Conservation (phyloP, 1,284 basidiomycete species). For the Tylopilus sp. region DNA sequence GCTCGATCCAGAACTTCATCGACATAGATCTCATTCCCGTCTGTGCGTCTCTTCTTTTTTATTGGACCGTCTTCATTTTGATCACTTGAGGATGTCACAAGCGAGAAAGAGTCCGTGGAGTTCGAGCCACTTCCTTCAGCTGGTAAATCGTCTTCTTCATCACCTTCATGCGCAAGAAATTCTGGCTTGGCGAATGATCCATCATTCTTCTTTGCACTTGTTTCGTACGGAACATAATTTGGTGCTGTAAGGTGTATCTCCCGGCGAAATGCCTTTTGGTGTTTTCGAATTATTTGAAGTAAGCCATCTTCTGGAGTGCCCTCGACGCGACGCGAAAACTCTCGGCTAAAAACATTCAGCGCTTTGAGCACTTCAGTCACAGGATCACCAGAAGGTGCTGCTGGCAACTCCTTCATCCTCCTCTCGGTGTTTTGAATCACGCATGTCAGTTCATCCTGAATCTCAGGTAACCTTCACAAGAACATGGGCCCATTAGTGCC, state of each 20-base stretch:
- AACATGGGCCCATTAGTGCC: conserved; percentile 1
- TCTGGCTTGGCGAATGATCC: conserved; percentile 19
- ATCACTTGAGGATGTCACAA: not conserved
- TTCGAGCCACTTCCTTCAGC: not conserved
- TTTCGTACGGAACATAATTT: conserved; percentile 46
- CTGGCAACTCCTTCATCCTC: conserved; percentile 56
- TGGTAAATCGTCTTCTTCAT: conserved; percentile 29
- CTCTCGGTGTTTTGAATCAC: conserved; percentile 52
- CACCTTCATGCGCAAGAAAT: conserved; percentile 54
- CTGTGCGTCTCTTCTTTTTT: not conserved
- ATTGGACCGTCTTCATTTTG: not conserved
- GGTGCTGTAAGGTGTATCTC: conserved; percentile 65
- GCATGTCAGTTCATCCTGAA: conserved; percentile 60
- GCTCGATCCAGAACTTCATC: conserved; percentile 65
- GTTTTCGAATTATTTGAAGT: conserved; percentile 62
- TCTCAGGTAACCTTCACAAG: conserved; percentile 64
- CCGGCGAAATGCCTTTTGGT: conserved; percentile 56
- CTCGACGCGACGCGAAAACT: conserved; percentile 58
- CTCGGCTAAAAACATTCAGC: conserved; percentile 58
- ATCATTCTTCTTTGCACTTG: conserved; percentile 2
- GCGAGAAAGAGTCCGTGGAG: too few relatives aligned
- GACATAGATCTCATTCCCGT: conserved; percentile 55
- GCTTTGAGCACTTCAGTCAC: conserved; percentile 51
- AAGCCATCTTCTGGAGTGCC: conserved; percentile 64
- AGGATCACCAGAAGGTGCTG: conserved; percentile 51